Evolutionary conservation across 2,329 filamentous ascomycete species (phyloP).

Genomic region (Gaeumannomyces sp.): DNA sequence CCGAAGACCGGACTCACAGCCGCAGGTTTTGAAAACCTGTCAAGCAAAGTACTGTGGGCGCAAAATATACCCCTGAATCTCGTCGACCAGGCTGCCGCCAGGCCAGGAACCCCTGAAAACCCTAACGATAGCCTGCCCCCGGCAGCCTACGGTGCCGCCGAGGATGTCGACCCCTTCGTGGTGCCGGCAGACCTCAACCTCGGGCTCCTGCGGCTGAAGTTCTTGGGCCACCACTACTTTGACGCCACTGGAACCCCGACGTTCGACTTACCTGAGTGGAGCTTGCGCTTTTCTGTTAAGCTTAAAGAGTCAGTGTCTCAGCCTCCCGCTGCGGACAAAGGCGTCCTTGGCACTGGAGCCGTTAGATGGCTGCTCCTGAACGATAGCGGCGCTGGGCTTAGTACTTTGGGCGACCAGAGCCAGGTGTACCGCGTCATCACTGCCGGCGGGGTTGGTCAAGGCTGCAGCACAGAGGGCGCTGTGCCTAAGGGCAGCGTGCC

Average conservation of each 20-base stretch:
- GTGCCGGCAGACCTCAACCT: slow-evolving; percentile 28
- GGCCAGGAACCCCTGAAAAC: slow-evolving; percentile 18
- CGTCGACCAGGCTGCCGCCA: slow-evolving; percentile 20
- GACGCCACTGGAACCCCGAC: slow-evolving; percentile 45
- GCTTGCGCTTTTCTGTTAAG: slow-evolving; percentile 35
- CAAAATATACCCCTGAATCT: slow-evolving; percentile 44
- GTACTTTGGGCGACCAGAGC: slow-evolving; percentile 22
- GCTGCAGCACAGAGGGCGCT: slow-evolving; percentile 34
- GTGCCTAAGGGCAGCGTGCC: slow-evolving; percentile 42
- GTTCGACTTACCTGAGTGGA: slow-evolving; percentile 46
- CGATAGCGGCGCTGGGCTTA: slow-evolving; percentile 20
- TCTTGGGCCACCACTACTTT: slow-evolving; percentile 65
- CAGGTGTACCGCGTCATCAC: slow-evolving; percentile 50
- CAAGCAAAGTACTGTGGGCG: slow-evolving; percentile 33
- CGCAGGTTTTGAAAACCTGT: slow-evolving; percentile 33
- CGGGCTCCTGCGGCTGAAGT: slow-evolving; percentile 23
- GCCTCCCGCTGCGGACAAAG: slow-evolving; percentile 40
- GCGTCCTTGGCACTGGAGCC: slow-evolving; percentile 41
- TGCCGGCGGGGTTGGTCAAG: slow-evolving; percentile 40
- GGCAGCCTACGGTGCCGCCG: slow-evolving; percentile 33
- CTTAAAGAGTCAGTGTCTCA: slow-evolving; percentile 47
- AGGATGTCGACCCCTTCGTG: slow-evolving; percentile 40
- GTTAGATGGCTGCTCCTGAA: slow-evolving; percentile 48
- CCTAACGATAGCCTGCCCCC: slow-evolving; percentile 23
- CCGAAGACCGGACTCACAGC: slow-evolving; percentile 29